A percentile compares a stretch with the other conserved stretches of the same genome.
Conservation (phyloP, 495 filamentous ascomycete species). For the Mytilinidion resinicola region DNA sequence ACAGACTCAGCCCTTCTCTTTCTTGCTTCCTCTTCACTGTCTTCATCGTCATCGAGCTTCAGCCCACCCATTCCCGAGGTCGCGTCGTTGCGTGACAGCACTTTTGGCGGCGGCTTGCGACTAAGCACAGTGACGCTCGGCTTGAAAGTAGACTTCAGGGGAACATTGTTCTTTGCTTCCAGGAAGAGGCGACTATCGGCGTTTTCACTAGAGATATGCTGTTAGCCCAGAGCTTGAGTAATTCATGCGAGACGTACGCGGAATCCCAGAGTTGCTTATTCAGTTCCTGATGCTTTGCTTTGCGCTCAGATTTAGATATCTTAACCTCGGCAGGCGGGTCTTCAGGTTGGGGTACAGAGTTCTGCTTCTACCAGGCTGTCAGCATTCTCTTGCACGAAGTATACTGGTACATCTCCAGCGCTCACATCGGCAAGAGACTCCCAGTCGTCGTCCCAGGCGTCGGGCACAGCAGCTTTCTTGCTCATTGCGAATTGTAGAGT, state of each 20-base stretch:
- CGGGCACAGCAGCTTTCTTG: slow-evolving; percentile 49
- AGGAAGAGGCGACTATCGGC: slow-evolving; percentile 68
- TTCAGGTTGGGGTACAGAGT: neutral
- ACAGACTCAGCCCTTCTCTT: slow-evolving; percentile 50
- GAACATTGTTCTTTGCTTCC: slow-evolving; percentile 57
- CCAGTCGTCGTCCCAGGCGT: slow-evolving; percentile 94
- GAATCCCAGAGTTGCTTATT: slow-evolving; percentile 84
- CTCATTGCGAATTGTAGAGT: slow-evolving; percentile 33
- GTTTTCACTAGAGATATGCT: slow-evolving; percentile 41
- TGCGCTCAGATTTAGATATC: slow-evolving; percentile 66
- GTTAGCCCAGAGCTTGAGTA: neutral
- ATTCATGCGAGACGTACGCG: slow-evolving; percentile 54
- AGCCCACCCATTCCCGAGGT: slow-evolving; percentile 50
- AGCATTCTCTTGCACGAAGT: slow-evolving; percentile 35
- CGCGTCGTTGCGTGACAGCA: slow-evolving; percentile 42
- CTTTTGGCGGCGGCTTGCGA: slow-evolving; percentile 62
- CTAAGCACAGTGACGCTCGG: slow-evolving; percentile 74
- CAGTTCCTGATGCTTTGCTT: slow-evolving; percentile 71
- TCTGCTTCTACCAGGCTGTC: slow-evolving; percentile 12
- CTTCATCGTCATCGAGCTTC: slow-evolving; percentile 49
- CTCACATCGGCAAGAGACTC: slow-evolving; percentile 67
- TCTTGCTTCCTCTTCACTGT: slow-evolving; percentile 63
- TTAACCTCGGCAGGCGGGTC: slow-evolving; percentile 27
- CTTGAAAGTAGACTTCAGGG: slow-evolving; percentile 75
- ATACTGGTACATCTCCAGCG: neutral